Evolutionary conservation across 1,284 basidiomycete species (phyloP), one percentile per base, ranked within the genome.

Genomic region (Ganoderma multipileum): DNA sequence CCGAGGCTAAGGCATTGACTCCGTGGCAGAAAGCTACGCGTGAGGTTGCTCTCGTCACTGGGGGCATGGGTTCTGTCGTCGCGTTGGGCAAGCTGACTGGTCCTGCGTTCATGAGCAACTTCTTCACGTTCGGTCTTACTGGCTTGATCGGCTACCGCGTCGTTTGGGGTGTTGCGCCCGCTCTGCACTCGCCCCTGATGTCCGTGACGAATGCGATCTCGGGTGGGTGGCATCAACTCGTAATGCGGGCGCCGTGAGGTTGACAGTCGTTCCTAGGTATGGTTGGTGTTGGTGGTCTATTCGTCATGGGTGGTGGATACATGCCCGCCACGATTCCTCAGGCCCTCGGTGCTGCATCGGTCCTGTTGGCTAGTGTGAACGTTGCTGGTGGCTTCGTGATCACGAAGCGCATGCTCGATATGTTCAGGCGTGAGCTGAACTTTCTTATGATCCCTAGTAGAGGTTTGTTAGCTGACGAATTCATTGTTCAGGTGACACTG

Each of bases 321-420:
- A 75, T 94, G n/a, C 94, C 94, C 16, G 88, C 87, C 58, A 95
- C 94, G 0, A 82, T 94, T 70, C 91, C 94, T 54, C 93, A 95
- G 80, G 82, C 83, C 20, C 83, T 95, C 20, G 94, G 93, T 68
- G 93, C 94, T 4, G 72, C 91, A 12, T 93, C 93, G 18, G 94
- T 95, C 18, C 86, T 95, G 58, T 82, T 95, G 28, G 94, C 94
- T 20, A 93, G 92, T 71, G 87, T 95, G 61, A 95, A 95, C 76
- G 93, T 95, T 66, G 88, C 91, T 50, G 94, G 94, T 65, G 94
- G 94, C 41, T 95, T 95, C 76, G 87, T 93, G 36, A 91, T 94
- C 75, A 93, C 92, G 18, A 93, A 95, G 79, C 89, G 93, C 61
- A 95, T 95, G 94, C 83, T 95, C 71, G 93, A 95, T 76, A 95